Percentiles rank a stretch among this genome's conserved stretches.
Conservation (phyloP, 1,139 yeast genomes). For the Debaryomyces coudertii region DNA sequence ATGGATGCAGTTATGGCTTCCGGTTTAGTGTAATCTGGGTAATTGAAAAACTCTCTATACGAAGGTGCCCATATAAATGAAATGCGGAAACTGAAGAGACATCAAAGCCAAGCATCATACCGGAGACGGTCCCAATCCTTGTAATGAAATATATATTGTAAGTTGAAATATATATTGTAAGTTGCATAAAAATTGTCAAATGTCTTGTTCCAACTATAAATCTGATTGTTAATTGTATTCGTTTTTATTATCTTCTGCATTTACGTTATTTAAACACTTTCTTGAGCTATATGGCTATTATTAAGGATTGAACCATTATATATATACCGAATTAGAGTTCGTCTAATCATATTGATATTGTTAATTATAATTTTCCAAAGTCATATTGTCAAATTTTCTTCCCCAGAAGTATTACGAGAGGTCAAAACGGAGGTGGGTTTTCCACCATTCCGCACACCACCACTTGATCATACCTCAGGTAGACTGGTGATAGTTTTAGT, state of each 20-base stretch:
- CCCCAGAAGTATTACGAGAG: neutral
- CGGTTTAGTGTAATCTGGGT: constrained; percentile 23
- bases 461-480: too few species aligned
- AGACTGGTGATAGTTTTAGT: too few species aligned
- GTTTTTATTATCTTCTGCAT: constrained; percentile 9
- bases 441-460: neutral
- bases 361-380: too few species aligned
- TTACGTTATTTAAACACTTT: constrained; percentile 16
- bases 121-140: constrained; percentile 50
- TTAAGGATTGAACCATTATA: neutral
- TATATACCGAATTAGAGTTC: neutral
- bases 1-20: constrained; percentile 40
- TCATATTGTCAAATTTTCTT: too few species aligned
- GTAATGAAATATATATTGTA: constrained; percentile 44
- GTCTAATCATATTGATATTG: too few species aligned
- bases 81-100: constrained; percentile 64
- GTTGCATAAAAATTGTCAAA: constrained; percentile 42
- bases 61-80: constrained; percentile 48
- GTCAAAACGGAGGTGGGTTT: neutral
- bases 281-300: neutral
- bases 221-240: constrained; percentile 31
- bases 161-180: constrained; percentile 38
- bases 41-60: constrained; percentile 28
- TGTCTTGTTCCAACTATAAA: constrained; percentile 27
- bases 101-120: constrained; percentile 63